Base-by-base conservation (phyloP, 306 rosid species). In the Cicer bijugum region DNA sequence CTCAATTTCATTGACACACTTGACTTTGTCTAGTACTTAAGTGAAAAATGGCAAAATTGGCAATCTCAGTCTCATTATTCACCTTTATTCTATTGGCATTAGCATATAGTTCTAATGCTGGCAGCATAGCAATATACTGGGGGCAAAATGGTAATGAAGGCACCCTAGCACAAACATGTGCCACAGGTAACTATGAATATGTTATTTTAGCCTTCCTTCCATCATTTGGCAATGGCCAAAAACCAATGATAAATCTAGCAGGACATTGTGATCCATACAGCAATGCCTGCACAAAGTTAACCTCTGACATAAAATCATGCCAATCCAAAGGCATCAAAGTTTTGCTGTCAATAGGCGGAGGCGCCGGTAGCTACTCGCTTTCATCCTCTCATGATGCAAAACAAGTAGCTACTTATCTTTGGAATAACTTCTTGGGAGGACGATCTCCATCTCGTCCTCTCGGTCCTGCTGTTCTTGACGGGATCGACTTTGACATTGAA, bases 401-500 rank as follows among this genome's bases (percentile, higher is more conserved):
- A n/a, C 19, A 69, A 39, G 85, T 82, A 3, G 80, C 85, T 0
- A 68, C 74, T 43, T 82, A 82, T 48, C 82, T 82, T 12, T 82
- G 80, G 82, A 82, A 78, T 62, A 85, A 82, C 59, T 85, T 78
- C 56, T 62, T 86, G 12, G 90, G 90, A 8, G 86, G 86, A 1
- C 6, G 9, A 4, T 86, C 87, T 12, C 12, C 76, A 1, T 81
- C 86, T 0, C 76, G 87, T 23, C 90, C 90, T 1, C 78, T 86
- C 1, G 87, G 89, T 1, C 71, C 76, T 0, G 84, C 86, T 1
- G 79, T 84, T 50, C 81, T 83, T 9, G 87, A 86, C 7, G 90
- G 86, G 10, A 71, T 78, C 6, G 85, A 82, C 12, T 78, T 82
- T 38, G 85, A 82, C 52, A 82, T 77, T 2, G 85, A 82, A 44